Evolutionary conservation across 2,329 filamentous ascomycete species (phyloP).

Genomic region (Epichloe uncinata): DNA sequence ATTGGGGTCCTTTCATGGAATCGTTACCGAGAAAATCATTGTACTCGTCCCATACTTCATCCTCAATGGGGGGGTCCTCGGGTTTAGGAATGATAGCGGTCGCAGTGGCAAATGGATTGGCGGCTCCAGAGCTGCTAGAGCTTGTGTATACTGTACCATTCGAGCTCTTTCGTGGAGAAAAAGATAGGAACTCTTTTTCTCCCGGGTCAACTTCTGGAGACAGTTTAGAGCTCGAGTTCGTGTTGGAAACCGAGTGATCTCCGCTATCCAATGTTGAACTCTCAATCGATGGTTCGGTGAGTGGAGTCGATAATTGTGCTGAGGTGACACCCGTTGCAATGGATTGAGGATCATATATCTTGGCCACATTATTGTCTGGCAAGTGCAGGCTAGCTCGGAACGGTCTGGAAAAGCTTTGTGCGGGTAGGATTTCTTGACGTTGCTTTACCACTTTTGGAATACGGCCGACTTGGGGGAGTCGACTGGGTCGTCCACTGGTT

Average conservation of each 20-base stretch:
- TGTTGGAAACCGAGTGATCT: conserved; percentile 17
- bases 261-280: conserved; percentile 21
- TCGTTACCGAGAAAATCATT: conserved; percentile 71
- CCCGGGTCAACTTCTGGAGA: conserved; percentile 19
- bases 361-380: conserved; percentile 18
- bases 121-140: conserved; percentile 51
- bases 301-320: conserved; percentile 25
- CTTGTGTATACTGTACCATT: conserved; percentile 35
- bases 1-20: conserved; percentile 29
- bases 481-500: conserved; percentile 28
- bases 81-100: conserved; percentile 53
- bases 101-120: conserved; percentile 44
- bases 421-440: conserved; percentile 51
- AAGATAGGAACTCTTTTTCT: conserved; percentile 55
- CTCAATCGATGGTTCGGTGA: conserved; percentile 23
- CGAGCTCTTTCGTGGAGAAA: conserved; percentile 61
- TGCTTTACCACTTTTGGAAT: conserved; percentile 72
- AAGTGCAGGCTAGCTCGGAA: conserved; percentile 45
- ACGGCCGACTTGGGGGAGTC: conserved; percentile 68
- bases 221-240: conserved; percentile 17
- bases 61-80: conserved; percentile 51
- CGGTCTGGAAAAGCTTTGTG: conserved; percentile 75
- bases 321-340: conserved; percentile 36
- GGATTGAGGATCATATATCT: conserved; percentile 19
- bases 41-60: conserved; percentile 92